Conservation (phyloP, 192 early-diverging fungal genomes). For the Endogone sp. region DNA sequence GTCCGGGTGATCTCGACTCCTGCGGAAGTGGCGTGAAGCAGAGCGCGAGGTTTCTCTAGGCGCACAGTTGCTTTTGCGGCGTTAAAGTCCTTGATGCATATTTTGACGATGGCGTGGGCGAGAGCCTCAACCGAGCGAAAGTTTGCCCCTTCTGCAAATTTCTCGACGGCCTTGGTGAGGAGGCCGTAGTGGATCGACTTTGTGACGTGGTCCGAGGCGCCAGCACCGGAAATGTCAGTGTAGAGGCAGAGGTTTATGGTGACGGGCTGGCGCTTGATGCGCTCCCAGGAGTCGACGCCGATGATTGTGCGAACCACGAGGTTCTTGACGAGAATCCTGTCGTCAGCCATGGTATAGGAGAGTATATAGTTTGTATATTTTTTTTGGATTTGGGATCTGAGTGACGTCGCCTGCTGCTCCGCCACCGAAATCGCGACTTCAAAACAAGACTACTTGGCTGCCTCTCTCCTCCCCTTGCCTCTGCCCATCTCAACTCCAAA, state of each 20-base stretch:
- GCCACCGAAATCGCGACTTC: no score
- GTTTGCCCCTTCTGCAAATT: slow-evolving; percentile 68
- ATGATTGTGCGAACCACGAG: slow-evolving; percentile 78
- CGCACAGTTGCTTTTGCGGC: slow-evolving; percentile 64
- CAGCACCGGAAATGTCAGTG: slow-evolving; percentile 71
- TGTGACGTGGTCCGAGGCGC: slow-evolving; percentile 73
- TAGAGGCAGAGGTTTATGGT: slow-evolving; percentile 72
- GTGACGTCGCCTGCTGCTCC: no score
- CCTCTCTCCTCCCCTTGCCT: not conserved
- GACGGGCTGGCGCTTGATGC: slow-evolving; percentile 82
- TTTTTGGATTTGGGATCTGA: no score
- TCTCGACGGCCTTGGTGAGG: slow-evolving; percentile 69
- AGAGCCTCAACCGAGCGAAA: slow-evolving; percentile 73
- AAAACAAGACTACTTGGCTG: not conserved
- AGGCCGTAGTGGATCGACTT: slow-evolving; percentile 82
- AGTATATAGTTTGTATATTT: no score
- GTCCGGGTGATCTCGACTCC: slow-evolving; percentile 87
- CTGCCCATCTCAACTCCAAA: not conserved
- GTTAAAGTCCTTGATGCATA: slow-evolving; percentile 59
- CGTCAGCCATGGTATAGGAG: no score
- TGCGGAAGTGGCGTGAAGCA: slow-evolving; percentile 86
- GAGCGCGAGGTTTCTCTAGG: slow-evolving; percentile 81
- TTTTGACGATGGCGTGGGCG: slow-evolving; percentile 59
- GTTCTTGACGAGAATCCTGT: slow-evolving; percentile 72
- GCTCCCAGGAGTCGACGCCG: slow-evolving; percentile 94